These are phyloP conservation scores for Zoysia matrella DNA, from an alignment of 202 grass and related monocot species.

Conservation along the genomic window DNA sequence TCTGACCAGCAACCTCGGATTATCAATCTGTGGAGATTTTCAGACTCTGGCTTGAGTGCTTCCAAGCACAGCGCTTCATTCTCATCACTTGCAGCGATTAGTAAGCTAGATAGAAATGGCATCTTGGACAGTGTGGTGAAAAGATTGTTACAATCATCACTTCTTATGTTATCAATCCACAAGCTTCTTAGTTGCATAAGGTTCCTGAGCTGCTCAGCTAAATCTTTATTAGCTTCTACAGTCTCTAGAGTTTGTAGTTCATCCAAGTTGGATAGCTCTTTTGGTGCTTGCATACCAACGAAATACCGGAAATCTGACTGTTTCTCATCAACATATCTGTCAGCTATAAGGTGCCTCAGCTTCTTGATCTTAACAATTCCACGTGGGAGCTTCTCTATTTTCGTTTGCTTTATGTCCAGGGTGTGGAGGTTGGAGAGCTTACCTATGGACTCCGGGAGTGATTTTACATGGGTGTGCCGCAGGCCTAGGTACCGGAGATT, in stretches of 20 bases:
- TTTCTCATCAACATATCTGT: constrained; percentile 17
- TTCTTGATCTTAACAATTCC: constrained; percentile 26
- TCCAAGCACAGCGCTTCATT: constrained; percentile 45
- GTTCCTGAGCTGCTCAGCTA: constrained; percentile 29
- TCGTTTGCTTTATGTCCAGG: constrained; percentile 37
- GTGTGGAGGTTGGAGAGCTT: constrained; percentile 41
- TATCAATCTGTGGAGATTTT: constrained; percentile 41
- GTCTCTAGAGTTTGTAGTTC: constrained; percentile 64
- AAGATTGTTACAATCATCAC: constrained; percentile 29
- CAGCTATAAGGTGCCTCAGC: constrained; percentile 32
- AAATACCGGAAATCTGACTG: constrained; percentile 1
- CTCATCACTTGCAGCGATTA: constrained; percentile 41
- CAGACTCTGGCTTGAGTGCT: background rate
- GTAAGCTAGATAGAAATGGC: constrained; percentile 43
- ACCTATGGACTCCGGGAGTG: constrained; percentile 18
- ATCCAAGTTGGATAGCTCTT: constrained; percentile 43
- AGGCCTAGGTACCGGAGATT: constrained; percentile 52
- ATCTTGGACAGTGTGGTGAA: constrained; percentile 46
- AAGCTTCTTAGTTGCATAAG: constrained; percentile 46
- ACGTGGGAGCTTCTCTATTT: constrained; percentile 37
- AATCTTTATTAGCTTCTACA: constrained; percentile 26
- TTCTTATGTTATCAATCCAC: constrained; percentile 48
- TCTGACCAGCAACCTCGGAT: constrained; percentile 35
- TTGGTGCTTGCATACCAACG: constrained; percentile 35
- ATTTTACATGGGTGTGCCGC: constrained; percentile 12